Percentiles rank a stretch among this genome's conserved stretches.
Conservation (phyloP, 208 protist genomes). For the Crithidia fasciculata region DNA sequence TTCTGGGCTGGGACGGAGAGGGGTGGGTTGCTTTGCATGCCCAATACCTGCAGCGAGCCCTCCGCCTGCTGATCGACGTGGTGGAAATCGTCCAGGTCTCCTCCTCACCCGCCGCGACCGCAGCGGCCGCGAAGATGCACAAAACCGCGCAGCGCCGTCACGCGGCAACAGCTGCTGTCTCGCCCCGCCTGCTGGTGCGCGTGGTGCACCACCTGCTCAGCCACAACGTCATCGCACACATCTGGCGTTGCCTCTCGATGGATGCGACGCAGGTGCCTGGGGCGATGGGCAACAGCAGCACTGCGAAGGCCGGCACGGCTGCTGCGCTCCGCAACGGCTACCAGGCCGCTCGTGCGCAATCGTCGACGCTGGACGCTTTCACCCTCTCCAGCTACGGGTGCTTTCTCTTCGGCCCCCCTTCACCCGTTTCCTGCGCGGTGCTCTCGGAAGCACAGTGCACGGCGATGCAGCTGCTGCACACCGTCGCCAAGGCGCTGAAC, state of each 20-base stretch:
- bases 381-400: slow-evolving; percentile 1
- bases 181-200: background rate
- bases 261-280: slow-evolving; percentile 20
- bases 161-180: background rate
- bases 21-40: slow-evolving; percentile 17
- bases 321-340: background rate
- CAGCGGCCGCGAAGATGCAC: background rate
- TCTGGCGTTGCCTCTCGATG: slow-evolving; percentile 27
- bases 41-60: slow-evolving; percentile 9
- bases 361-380: background rate
- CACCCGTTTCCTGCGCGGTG: slow-evolving; percentile 1
- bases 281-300: background rate
- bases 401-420: slow-evolving; percentile 2
- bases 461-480: slow-evolving; percentile 21
- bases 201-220: background rate
- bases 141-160: background rate
- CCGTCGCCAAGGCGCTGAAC: slow-evolving; percentile 12
- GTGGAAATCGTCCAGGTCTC: background rate
- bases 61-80: slow-evolving; percentile 15
- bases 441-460: slow-evolving; percentile 27
- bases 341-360: too few relatives aligned
- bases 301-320: background rate
- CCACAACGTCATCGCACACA: slow-evolving; percentile 18
- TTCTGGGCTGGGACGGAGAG: slow-evolving; percentile 28
- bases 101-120: background rate